Evolutionary conservation across 257 asterid genomes (phyloP).

Genomic region (Scutellaria minor): DNA sequence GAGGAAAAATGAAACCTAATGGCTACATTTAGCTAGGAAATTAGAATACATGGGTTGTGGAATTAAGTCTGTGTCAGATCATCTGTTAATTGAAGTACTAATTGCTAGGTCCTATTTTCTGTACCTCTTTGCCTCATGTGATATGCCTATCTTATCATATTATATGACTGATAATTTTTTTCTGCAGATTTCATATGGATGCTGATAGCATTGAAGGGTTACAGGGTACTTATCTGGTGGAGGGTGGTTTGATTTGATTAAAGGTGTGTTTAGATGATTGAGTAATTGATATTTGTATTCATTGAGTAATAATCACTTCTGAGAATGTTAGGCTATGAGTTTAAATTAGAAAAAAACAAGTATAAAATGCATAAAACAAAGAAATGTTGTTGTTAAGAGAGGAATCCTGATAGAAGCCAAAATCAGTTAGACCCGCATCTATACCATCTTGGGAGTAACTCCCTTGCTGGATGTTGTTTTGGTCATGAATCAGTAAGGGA

Average conservation of each 20-base stretch:
- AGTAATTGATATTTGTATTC: constrained; percentile 35
- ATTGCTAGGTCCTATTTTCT: constrained; percentile 6
- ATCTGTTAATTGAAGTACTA: constrained; percentile 24
- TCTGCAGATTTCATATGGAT: constrained; percentile 12
- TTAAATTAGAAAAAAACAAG: too few species aligned
- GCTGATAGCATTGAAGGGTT: constrained; percentile 5
- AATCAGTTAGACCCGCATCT: constrained; percentile 30
- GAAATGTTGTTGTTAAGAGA: constrained; percentile 35
- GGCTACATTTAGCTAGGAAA: constrained; percentile 21
- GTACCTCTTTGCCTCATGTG: not conserved
- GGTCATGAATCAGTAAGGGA: constrained; percentile 28
- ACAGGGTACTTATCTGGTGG: not conserved
- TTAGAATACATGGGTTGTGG: not conserved
- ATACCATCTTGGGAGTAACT: constrained; percentile 37
- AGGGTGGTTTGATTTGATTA: constrained; percentile 27
- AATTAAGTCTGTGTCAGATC: not conserved
- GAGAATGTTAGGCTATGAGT: not conserved
- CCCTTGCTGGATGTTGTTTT: constrained; percentile 38
- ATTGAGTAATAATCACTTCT: constrained; percentile 28
- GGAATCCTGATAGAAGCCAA: constrained; percentile 39
- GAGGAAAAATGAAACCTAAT: not conserved
- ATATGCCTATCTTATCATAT: constrained; percentile 26
- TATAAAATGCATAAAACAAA: too few species aligned
- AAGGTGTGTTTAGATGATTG: constrained; percentile 24
- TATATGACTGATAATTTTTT: constrained; percentile 21